Conservation (phyloP, 192 early-diverging fungal genomes). For the Mortierella claussenii region DNA sequence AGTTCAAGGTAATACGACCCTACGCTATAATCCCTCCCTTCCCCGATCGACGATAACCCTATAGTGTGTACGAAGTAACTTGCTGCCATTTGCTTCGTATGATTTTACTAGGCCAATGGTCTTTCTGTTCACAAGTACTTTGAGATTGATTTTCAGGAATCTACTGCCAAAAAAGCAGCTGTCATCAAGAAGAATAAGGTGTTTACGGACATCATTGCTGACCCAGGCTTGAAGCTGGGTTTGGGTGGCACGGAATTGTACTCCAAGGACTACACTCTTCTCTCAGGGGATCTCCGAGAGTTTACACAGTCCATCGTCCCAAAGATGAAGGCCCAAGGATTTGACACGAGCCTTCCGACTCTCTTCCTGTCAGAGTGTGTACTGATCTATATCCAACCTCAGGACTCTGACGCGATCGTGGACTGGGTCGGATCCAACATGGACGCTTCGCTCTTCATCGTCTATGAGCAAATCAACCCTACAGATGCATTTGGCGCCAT, state of each 20-base stretch:
- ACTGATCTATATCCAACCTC: constrained; percentile 85
- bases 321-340: constrained; percentile 63
- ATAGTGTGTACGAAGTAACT: too few relatives aligned
- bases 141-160: constrained; percentile 94
- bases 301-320: constrained; percentile 69
- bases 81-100: too few relatives aligned
- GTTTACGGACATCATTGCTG: constrained; percentile 50
- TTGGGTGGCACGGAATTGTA: constrained; percentile 82
- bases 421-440: constrained; percentile 71
- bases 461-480: constrained; percentile 95
- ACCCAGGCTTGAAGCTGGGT: constrained; percentile 53
- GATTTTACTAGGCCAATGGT: constrained; percentile 26
- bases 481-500: constrained; percentile 90
- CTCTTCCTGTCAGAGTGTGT: constrained; percentile 95
- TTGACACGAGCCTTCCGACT: constrained; percentile 78
- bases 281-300: constrained; percentile 84
- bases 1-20: constrained; percentile 67
- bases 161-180: constrained; percentile 81
- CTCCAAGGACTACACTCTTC: constrained; percentile 71
- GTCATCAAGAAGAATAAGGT: constrained; percentile 63
- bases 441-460: constrained; percentile 67
- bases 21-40: too few relatives aligned
- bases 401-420: constrained; percentile 73
- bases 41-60: too few relatives aligned
- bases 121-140: constrained; percentile 68